Conservation (phyloP, 2,329 filamentous ascomycete species). For the Botrytis galanthina region DNA sequence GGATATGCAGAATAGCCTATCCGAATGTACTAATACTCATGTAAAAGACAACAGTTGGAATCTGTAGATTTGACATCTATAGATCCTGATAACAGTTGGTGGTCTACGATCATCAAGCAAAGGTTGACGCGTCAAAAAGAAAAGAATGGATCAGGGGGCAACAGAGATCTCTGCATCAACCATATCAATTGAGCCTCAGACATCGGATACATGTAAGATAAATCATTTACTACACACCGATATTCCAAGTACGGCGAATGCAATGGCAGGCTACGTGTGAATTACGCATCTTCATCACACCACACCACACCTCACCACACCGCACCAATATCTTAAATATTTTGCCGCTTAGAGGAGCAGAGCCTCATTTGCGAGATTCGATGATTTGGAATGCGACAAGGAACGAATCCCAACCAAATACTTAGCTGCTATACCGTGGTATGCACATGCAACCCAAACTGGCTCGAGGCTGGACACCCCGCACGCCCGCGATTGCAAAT, state of each 20-base stretch:
- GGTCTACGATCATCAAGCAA: neutral
- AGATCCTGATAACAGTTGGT: conserved; percentile 6
- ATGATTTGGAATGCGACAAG: neutral
- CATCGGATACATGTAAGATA: conserved; percentile 6
- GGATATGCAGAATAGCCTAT: neutral
- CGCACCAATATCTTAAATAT: neutral
- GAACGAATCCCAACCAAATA: neutral
- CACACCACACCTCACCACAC: neutral
- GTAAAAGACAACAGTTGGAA: neutral
- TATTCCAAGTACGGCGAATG: neutral
- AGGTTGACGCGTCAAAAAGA: conserved; percentile 8
- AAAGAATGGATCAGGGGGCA: neutral
- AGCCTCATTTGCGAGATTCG: neutral
- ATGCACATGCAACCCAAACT: neutral
- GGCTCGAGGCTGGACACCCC: conserved; percentile 2
- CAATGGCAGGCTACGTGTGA: conserved; percentile 7
- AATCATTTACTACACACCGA: neutral
- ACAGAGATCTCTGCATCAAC: neutral
- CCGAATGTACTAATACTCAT: neutral
- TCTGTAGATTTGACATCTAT: neutral
- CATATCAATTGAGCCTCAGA: neutral
- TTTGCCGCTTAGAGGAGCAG: neutral
- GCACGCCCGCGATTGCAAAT: neutral
- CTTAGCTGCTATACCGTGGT: neutral
- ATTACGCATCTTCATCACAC: conserved; percentile 7